phyloP scores from a whole-genome alignment of 805 yeast genomes.

The Ogataea methylovora region DNA sequence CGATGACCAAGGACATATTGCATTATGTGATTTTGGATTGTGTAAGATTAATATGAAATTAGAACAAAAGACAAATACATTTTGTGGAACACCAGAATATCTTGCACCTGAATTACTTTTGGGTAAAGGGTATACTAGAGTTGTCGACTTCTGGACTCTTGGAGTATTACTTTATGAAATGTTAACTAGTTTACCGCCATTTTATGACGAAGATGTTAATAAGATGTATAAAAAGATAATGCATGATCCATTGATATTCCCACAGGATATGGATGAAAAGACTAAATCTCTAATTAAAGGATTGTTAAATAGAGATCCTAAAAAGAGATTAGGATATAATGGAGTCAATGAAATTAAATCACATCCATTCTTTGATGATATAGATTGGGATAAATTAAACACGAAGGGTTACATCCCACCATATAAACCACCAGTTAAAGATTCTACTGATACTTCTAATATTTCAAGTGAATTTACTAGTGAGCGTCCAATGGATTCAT shows the following conservation, averaged over 20 bases:
- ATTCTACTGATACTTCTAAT: constrained; percentile 84
- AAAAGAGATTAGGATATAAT: constrained; percentile 62
- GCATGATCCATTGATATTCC: constrained; percentile 84
- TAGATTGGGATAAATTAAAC: constrained; percentile 81
- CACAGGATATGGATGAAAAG: constrained; percentile 77
- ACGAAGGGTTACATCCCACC: constrained; percentile 92
- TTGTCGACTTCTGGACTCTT: constrained; percentile 98
- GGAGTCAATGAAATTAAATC: constrained; percentile 81
- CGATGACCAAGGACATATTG: constrained; percentile 97
- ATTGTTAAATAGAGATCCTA: constrained; percentile 79
- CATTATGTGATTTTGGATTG: constrained; percentile 93
- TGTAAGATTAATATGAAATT: constrained; percentile 93
- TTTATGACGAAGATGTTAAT: constrained; percentile 88
- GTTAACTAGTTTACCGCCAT: constrained; percentile 96
- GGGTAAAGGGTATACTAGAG: constrained; percentile 91
- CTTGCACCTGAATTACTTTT: constrained; percentile 89
- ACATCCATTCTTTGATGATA: constrained; percentile 81
- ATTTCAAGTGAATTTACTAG: constrained; percentile 88
- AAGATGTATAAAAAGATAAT: constrained; percentile 91
- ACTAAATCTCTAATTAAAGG: constrained; percentile 75
- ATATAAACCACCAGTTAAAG: constrained; percentile 83
- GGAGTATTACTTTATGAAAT: constrained; percentile 92
- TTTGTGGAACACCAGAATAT: constrained; percentile 98
- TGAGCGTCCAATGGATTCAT: constrained; percentile 92
- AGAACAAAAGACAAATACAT: constrained; percentile 80